Base-by-base conservation (phyloP, 1,284 basidiomycete species). In the Ustilago curta region DNA sequence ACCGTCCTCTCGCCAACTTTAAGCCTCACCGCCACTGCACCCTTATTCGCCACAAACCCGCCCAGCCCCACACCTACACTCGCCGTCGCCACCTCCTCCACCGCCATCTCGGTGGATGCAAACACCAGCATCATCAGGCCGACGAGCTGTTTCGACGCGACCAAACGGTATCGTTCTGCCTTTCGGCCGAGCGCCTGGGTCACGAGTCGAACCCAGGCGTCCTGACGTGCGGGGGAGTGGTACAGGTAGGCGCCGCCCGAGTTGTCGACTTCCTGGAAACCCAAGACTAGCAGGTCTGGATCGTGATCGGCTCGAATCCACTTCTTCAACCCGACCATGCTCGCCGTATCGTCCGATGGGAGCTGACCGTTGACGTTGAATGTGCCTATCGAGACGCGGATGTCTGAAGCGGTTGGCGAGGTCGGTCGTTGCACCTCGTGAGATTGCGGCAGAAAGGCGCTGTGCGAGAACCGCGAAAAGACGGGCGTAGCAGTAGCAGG, bases 1-100 rank as follows among this genome's bases (percentile, higher is more conserved):
- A 99, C 91, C 52, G 89, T 92, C 11, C 95, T 92, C 82, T 96
- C 93, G 76, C 92, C 89, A 73, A 94, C 92, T 39, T 96, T 91
- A 59, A 99, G 87, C 23, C 97, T 91, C 74, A 99, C 93, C 4
- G 91, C 95, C 7, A 97, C 93, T 6, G 94, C 95, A 19, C 86
- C 86, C 67, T 87, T 79, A 37, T 79, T 79, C 27, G 65, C 77
- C 18, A 74, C 71, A 40, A 73, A 74, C 25, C 77, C 77, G 1
- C 75, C 77, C 42, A 73, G 49, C 16, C 77, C 77, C 8, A 77
- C 68, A 9, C 70, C 70, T 0, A 76, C 65, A 43, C 64, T 70
- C 11, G 65, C 64, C 14, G 71, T 72, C 2, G 55, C 68, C 3
- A 75, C 49, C 25, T 70, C 67, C 4, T 45, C 39, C 12, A 77